These are phyloP conservation scores for Cercis canadensis DNA, from an alignment of 306 rosid genomes.

Conservation along the genomic window DNA sequence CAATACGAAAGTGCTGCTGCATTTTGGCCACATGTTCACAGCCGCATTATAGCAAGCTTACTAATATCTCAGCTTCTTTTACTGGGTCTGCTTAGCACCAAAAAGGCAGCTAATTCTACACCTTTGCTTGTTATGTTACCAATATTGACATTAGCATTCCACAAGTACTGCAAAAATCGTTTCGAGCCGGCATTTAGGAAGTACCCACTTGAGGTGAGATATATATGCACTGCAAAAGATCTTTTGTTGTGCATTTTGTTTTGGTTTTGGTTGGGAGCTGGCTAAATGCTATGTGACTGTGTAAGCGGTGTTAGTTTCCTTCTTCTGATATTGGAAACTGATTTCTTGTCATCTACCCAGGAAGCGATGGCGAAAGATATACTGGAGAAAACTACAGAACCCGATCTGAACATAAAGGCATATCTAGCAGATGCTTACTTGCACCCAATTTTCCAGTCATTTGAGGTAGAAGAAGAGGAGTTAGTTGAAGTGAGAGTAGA, in stretches of 20 bases:
- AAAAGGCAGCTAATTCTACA: conserved; percentile 92
- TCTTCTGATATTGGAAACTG: conserved; percentile 10
- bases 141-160: conserved; percentile 77
- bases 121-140: conserved; percentile 85
- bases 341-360: conserved; percentile 45
- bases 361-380: conserved; percentile 91
- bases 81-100: conserved; percentile 93
- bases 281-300: too few species aligned
- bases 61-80: conserved; percentile 89
- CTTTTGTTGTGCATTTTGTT: not conserved
- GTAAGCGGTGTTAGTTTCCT: not conserved
- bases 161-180: conserved; percentile 82
- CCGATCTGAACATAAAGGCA: conserved; percentile 71
- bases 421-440: conserved; percentile 87
- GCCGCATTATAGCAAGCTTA: conserved; percentile 93
- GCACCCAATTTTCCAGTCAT: conserved; percentile 91
- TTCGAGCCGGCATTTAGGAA: conserved; percentile 93
- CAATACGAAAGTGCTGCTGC: conserved; percentile 95
- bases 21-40: conserved; percentile 95
- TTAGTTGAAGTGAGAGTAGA: conserved; percentile 70
- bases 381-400: conserved; percentile 69
- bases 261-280: too few species aligned
- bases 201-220: conserved; percentile 87
- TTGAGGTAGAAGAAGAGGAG: conserved; percentile 73
- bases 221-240: conserved; percentile 12